Base-by-base conservation (phyloP, 2,329 filamentous ascomycete genomes). In the Monilinia fructicola region DNA sequence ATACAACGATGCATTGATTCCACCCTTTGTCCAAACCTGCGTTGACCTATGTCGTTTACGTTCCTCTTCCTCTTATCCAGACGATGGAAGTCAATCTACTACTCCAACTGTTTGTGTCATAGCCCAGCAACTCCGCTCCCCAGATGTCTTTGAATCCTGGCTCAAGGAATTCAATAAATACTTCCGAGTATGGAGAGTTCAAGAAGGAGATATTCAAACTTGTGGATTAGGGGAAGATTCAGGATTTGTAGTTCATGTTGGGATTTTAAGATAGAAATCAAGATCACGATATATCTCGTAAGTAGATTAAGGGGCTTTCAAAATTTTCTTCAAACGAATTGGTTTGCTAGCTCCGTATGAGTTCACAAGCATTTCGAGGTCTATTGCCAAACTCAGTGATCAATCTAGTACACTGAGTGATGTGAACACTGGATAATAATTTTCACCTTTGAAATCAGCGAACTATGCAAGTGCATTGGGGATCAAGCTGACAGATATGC, bases 1-100 rank as follows among this genome's bases (percentile, higher is more conserved):
- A 72, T 99, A 96, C 81, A 99, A 98, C 78, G 91, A 97, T 71
- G 86, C 90, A 2, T 84, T 98, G 3, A 86, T 98, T 31, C 81
- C 85, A 54, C 92, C 93, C 0, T 85, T 98, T 59, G 90, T 95
- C n/a, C 85, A 89, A 73, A 90, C 92, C 0, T 96, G 91, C 76
- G 86, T 82, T 7, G 90, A 96, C 69, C 83, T 88, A 31, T 96
- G 92, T 77, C 79, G 79, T 12, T 77, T 94, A 21, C 81, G 88
- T 44, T 64, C 40, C 11, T 14, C 54, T 12, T 53, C 23, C 5
- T 46, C 56, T 23, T 23, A n/a, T 3, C 4, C 56, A 18, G 31
- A 48, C 26, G 6, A 44, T 54, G 6, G 26, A 21, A 3, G n/a
- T 11, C 44, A 72, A 68, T 46, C 65, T 10, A 66, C 70, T 14